Percentiles rank a stretch among this genome's conserved stretches.
These are phyloP conservation scores for Dryas octopetala DNA, from an alignment of 306 rosid species.

Conservation along the genomic window DNA sequence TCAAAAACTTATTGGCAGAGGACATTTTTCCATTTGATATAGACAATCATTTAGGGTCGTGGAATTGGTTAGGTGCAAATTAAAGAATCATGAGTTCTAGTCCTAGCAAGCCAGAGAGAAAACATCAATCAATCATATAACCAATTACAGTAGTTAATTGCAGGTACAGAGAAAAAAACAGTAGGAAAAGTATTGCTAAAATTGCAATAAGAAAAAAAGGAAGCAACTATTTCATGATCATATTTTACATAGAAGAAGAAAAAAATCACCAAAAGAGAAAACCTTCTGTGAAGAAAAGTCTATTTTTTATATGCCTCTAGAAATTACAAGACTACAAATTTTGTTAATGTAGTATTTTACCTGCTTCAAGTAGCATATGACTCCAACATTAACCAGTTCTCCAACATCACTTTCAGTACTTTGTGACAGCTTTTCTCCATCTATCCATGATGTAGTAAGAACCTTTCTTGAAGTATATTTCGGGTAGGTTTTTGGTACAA, in stretches of 20 bases:
- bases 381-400: slow-evolving; percentile 95
- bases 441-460: slow-evolving; percentile 91
- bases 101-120: neutral
- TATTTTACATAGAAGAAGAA: neutral
- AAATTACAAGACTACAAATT: neutral
- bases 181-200: neutral
- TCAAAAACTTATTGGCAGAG: too few species aligned
- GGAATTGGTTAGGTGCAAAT: too few species aligned
- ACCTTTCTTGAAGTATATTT: slow-evolving; percentile 95
- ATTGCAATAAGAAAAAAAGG: neutral
- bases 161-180: neutral
- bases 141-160: neutral
- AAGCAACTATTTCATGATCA: slow-evolving; percentile 8
- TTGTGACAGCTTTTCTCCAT: slow-evolving; percentile 93
- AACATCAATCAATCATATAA: neutral
- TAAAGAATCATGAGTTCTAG: too few species aligned
- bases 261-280: neutral
- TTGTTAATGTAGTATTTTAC: slow-evolving; percentile 33
- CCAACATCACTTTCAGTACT: slow-evolving; percentile 97
- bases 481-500: slow-evolving; percentile 77
- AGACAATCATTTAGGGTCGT: too few species aligned
- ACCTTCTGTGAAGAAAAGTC: neutral
- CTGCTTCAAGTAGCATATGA: slow-evolving; percentile 98
- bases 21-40: too few species aligned
- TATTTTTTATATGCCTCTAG: neutral